These are phyloP conservation scores for Hibiscus syriacus DNA, from an alignment of 345 rosid species.

Conservation along the genomic window DNA sequence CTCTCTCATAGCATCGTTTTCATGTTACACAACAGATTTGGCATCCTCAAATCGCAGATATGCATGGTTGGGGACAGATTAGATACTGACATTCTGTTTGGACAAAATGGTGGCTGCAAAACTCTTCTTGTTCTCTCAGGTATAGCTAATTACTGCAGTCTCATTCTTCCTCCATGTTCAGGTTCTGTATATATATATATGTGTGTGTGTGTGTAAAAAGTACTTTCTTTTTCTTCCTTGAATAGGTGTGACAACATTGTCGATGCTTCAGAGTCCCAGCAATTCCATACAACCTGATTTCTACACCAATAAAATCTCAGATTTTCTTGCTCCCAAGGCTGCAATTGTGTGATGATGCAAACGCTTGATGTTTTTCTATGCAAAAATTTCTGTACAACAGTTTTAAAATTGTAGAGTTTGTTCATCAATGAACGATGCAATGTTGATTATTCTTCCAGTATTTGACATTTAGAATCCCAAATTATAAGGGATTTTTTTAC, in stretches of 20 bases:
- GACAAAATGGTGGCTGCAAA: slow-evolving; percentile 91
- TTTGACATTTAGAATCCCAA: no score
- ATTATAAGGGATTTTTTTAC: no score
- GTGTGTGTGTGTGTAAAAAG: no score
- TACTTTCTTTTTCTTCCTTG: not conserved
- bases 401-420: no score
- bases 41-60: slow-evolving; percentile 79
- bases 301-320: slow-evolving; percentile 77
- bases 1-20: not conserved
- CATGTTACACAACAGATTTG: slow-evolving; percentile 44
- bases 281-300: slow-evolving; percentile 84
- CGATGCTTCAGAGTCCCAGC: slow-evolving; percentile 63
- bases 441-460: no score
- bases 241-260: slow-evolving; percentile 68
- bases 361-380: not conserved
- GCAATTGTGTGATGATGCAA: slow-evolving; percentile 47
- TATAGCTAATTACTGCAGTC: slow-evolving; percentile 9
- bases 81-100: slow-evolving; percentile 88
- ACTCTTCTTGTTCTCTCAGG: slow-evolving; percentile 98
- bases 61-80: slow-evolving; percentile 98
- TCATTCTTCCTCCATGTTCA: not conserved
- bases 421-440: no score
- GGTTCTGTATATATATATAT: no score
- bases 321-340: slow-evolving; percentile 63
- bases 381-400: no score